Evolutionary conservation across 2,329 filamentous ascomycete genomes (phyloP), one percentile per base, ranked within the genome.

Genomic region (Claviceps arundinis): DNA sequence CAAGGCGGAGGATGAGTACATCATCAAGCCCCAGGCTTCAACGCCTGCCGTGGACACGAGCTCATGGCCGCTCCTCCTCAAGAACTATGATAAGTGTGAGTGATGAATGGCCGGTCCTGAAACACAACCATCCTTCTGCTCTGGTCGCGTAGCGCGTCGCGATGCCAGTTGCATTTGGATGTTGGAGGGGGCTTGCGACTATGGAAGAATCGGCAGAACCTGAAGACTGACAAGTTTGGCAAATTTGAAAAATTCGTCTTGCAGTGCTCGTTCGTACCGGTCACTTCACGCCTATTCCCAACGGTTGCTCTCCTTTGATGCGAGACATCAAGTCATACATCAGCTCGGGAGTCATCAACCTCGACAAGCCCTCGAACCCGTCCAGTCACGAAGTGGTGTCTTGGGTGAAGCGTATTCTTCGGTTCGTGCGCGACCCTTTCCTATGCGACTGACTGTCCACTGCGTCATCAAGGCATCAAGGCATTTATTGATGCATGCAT

Each of bases 301-400:
- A 87, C 68, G 93, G 93, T 65, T 94, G 87, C 74, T 83, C 87
- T 57, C 93, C 93, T 52, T 75, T 94, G 67, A 90, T 89, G 73
- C 87, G 93, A 70, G 91, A 97, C 69, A 80, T 98, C 66, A 96
- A 96, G 78, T 89, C 87, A 58, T 98, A 97, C 75, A 84, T 98
- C 68, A 91, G 87, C 69, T 95, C 89, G 58, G 93, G 93, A 73
- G 91, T 98, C 54, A 97, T 98, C 73, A 98, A 98, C 75, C 84
- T 96, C 61, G 69, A 72, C 59, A 72, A 72, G 76, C 93, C 91
- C 53, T 94, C 90, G 50, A 98, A 98, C 76, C 91, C 91, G 51
- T 96, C 90, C 60, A 93, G 86, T 65, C 93, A 98, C 79, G 93
- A 98, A 77, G 93, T 98, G 59, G 93, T 98, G 65, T 91, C 93